phyloP scores from a whole-genome alignment of 2,329 filamentous ascomycete species.

The Fusarium sp. region DNA sequence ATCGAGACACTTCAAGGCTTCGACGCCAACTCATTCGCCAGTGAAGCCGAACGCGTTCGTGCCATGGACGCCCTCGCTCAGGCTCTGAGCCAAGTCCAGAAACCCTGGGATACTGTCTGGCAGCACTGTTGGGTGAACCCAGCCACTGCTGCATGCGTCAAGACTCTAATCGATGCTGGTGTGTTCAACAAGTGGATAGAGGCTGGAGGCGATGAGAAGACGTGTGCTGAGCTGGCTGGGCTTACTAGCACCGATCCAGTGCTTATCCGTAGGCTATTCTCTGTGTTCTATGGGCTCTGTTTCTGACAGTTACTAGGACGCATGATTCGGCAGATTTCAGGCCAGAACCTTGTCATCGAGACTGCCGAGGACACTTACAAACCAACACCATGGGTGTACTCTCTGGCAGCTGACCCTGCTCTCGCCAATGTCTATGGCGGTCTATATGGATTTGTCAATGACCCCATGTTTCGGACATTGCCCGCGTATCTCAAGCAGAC shows the following conservation, averaged over 20 bases:
- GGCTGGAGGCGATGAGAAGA: conserved; percentile 45
- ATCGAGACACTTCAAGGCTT: conserved; percentile 44
- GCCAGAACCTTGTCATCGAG: conserved; percentile 51
- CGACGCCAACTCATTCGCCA: conserved; percentile 45
- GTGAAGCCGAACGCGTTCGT: conserved; percentile 49
- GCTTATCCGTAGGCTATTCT: conserved; percentile 46
- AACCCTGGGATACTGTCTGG: conserved; percentile 54
- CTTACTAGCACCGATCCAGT: conserved; percentile 49
- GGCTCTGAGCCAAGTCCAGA: conserved; percentile 49
- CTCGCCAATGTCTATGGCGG: conserved; percentile 49
- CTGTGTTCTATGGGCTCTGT: not conserved
- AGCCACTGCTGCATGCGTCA: conserved; percentile 50
- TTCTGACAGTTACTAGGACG: conserved; percentile 39
- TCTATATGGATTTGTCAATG: conserved; percentile 50
- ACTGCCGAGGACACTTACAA: conserved; percentile 49
- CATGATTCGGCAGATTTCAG: conserved; percentile 51
- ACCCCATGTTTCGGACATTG: conserved; percentile 47
- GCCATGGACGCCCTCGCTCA: conserved; percentile 48
- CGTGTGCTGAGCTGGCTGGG: conserved; percentile 47
- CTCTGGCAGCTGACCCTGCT: conserved; percentile 45
- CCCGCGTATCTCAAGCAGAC: conserved; percentile 49
- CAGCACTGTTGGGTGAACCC: conserved; percentile 52
- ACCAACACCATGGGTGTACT: conserved; percentile 49
- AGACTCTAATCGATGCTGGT: conserved; percentile 53
- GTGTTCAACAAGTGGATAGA: conserved; percentile 52